phyloP scores from a whole-genome alignment of 2,329 filamentous ascomycete genomes.

The Ophiostoma quercus region DNA sequence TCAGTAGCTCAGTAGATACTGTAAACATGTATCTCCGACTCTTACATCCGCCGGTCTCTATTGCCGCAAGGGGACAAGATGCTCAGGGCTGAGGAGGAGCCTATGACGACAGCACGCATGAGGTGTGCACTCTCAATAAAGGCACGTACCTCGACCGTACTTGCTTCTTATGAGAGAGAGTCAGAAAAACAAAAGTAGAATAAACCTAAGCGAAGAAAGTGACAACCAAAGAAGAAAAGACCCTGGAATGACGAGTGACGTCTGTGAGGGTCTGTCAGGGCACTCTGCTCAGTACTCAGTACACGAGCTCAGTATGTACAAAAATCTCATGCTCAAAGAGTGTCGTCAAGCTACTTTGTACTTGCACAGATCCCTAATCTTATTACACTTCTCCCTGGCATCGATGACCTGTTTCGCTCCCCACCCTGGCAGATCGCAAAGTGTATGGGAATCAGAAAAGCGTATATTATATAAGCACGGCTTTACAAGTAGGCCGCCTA shows the following conservation, averaged over 20 bases:
- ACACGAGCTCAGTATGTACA: no score
- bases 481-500: not conserved
- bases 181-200: not conserved
- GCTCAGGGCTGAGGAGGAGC: not conserved
- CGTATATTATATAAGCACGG: not conserved
- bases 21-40: no score
- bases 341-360: no score
- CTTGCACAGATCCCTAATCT: not conserved
- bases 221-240: not conserved
- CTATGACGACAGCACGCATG: not conserved
- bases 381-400: slow-evolving; percentile 10
- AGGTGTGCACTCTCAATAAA: not conserved
- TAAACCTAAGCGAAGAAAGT: not conserved
- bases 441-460: not conserved
- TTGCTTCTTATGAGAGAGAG: not conserved
- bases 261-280: not conserved
- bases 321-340: no score
- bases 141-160: no score
- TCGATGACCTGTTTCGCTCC: not conserved
- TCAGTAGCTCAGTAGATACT: no score
- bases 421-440: not conserved
- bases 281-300: no score
- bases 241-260: not conserved
- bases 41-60: not conserved
- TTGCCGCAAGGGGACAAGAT: slow-evolving; percentile 7